Base-by-base conservation (phyloP, 306 rosid genomes). In the Trifolium subterraneum region DNA sequence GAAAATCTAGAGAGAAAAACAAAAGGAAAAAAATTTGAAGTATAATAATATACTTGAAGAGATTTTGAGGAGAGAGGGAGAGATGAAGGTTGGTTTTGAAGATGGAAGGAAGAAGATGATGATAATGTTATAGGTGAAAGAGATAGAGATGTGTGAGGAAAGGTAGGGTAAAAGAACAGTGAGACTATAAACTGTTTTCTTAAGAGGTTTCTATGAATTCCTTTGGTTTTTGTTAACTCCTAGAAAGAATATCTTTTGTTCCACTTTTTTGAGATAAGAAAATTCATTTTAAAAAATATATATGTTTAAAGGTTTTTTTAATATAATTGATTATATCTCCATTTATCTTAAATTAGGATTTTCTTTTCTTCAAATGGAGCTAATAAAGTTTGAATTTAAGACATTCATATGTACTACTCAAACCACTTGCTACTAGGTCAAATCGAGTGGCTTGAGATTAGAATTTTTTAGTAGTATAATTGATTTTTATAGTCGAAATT, bases 201-300 rank as follows among this genome's bases (percentile, higher is more conserved):
- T 61, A 61, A 47, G 71, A 67, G 70, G 78, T 68, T 70, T 72
- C 51, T 38, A 76, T 78, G 65, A 80, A 76, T 63, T 76, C 70
- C 76, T 78, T 80, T 85, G 80, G 72, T 47, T 71, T 87, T 82
- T 80, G 84, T 70, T 74, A 68, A 85, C 74, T 83, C 78, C 82
- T 76, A 84, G 78, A 81, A 80, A 3, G 16, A 36, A 18, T 48
- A n/a, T 7, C n/a, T 48, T 48, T 16, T n/a, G 55, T 48, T 48
- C 10, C 55, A 48, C 18, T 15, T n/a, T 48, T 48, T 48, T 6
- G 3, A 16, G 20, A n/a, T 2, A 16, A n/a, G 2, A 48, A 14
- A 15, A 14, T 48, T 48, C 2, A 36, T 36, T 36, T 1, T 36
- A 36, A 36, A 7, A 36, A n/a, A n/a, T 36, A 36, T 2, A 36